These are phyloP conservation scores for Stylosanthes scabra DNA, from an alignment of 331 rosid species.

Conservation along the genomic window DNA sequence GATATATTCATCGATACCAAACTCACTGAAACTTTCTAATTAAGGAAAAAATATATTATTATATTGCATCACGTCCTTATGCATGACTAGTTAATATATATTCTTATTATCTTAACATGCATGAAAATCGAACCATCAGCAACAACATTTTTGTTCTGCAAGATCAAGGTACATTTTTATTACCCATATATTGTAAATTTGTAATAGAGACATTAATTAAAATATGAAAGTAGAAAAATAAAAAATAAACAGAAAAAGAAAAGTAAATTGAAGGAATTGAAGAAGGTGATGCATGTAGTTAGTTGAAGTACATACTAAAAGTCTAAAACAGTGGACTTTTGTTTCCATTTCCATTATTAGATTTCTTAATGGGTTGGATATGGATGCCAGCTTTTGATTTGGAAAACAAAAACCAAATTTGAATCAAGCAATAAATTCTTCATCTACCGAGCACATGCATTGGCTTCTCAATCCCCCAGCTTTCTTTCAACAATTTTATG, in stretches of 20 bases:
- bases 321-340: neutral
- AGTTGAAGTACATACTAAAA: no score
- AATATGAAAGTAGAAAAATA: neutral
- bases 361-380: slow-evolving; percentile 18
- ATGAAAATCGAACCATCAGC: no score
- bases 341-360: slow-evolving; percentile 17
- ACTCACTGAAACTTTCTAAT: no score
- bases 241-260: no score
- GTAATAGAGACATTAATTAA: neutral
- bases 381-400: slow-evolving; percentile 37
- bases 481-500: slow-evolving; percentile 12
- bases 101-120: no score
- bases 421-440: slow-evolving; percentile 49
- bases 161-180: no score
- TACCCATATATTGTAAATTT: no score
- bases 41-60: no score
- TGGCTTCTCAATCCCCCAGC: slow-evolving; percentile 26
- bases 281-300: neutral
- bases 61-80: no score
- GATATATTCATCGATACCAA: no score
- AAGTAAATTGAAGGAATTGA: neutral
- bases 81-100: no score
- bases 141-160: no score
- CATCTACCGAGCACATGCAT: slow-evolving; percentile 63
- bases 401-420: slow-evolving; percentile 31